Percentiles rank a stretch among this genome's conserved stretches.
These are phyloP conservation scores for Aspergillus funiculosus DNA, from an alignment of 495 filamentous ascomycete genomes.

Conservation along the genomic window DNA sequence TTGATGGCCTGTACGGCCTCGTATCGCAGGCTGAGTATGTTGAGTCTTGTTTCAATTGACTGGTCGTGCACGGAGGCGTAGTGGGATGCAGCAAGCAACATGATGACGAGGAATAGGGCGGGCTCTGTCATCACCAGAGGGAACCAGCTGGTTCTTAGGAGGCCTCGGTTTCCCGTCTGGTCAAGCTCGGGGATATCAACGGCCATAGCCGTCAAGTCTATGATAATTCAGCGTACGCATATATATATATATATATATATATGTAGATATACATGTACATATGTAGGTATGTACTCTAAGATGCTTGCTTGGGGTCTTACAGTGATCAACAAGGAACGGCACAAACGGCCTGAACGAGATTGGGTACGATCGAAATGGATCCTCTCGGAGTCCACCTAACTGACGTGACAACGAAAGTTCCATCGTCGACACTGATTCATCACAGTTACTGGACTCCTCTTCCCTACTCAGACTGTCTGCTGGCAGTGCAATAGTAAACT, in stretches of 20 bases:
- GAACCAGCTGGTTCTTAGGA: conserved; percentile 42
- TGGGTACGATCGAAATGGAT: conserved; percentile 37
- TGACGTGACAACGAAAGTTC: conserved; percentile 8
- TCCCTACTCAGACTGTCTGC: neutral
- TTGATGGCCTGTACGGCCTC: conserved; percentile 34
- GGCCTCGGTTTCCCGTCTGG: conserved; percentile 25
- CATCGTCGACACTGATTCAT: neutral
- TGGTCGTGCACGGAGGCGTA: conserved; percentile 26
- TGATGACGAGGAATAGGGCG: conserved; percentile 38
- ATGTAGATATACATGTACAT: too few relatives aligned
- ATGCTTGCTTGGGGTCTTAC: conserved; percentile 19
- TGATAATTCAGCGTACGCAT: neutral
- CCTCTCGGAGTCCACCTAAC: conserved; percentile 33
- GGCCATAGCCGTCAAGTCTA: conserved; percentile 41
- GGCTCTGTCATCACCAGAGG: conserved; percentile 40
- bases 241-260: too few relatives aligned
- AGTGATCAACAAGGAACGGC: conserved; percentile 34
- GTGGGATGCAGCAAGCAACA: conserved; percentile 40
- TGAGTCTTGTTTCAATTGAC: conserved; percentile 14
- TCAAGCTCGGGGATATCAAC: conserved; percentile 45
- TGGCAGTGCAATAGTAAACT: neutral
- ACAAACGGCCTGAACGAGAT: conserved; percentile 23
- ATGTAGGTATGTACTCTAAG: neutral
- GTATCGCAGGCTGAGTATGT: conserved; percentile 32
- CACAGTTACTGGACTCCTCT: too few relatives aligned